Percentiles rank a stretch among this genome's conserved stretches.
Evolutionary conservation across 345 rosid species (phyloP).

Genomic region (Brassica rapa): DNA sequence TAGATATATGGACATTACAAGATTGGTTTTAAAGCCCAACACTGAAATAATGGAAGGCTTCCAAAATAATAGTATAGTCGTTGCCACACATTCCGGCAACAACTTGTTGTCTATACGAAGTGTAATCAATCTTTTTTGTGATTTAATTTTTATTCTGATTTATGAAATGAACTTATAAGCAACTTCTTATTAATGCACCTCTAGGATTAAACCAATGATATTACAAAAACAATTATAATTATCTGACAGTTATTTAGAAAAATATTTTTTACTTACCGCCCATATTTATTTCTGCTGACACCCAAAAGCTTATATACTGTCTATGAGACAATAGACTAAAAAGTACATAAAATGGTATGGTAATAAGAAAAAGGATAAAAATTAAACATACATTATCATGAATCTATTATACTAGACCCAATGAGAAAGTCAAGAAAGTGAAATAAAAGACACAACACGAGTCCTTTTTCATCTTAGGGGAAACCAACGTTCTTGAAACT

Average conservation of each 20-base stretch:
- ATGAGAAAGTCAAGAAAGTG: constrained; percentile 16
- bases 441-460: neutral
- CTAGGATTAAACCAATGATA: neutral
- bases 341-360: constrained; percentile 1
- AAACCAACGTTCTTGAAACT: constrained; percentile 60
- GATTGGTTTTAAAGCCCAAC: neutral
- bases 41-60: neutral
- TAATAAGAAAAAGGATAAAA: neutral
- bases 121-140: neutral
- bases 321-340: neutral
- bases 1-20: neutral
- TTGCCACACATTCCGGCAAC: neutral
- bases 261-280: neutral
- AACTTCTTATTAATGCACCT: neutral
- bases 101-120: neutral
- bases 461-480: constrained; percentile 39
- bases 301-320: neutral
- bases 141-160: neutral
- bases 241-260: neutral
- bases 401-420: neutral
- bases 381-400: neutral
- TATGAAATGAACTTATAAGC: neutral
- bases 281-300: neutral
- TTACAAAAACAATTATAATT: neutral
- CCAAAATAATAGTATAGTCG: neutral